Evolutionary conservation across 441 rosid species (phyloP), one percentile per base, ranked within the genome.

Genomic region (Syzygium malaccense): DNA sequence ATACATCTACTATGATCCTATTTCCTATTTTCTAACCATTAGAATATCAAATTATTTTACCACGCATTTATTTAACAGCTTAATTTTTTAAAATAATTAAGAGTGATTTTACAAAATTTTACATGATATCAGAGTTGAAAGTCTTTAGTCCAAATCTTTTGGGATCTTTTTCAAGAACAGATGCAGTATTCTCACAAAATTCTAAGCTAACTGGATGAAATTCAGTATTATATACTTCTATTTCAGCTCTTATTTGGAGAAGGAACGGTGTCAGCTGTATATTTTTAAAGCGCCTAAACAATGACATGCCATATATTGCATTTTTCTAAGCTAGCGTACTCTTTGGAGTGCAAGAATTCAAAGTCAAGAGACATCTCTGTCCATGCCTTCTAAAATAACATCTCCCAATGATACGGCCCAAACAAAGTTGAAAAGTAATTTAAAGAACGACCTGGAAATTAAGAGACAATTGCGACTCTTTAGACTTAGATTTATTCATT

Each of bases 11-110:
- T 66, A 32, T 8, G 45, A 66, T 66, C 25, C 78, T 32, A 32
- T 18, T 32, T 66, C 20, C 13, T 17, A 32, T 33, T 32, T 2
- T 66, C 13, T 32, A 18, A 0, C 25, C 4, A 0, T 33, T 32
- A 66, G 9, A 33, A 32, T 15, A 66, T 66, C 8, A 32, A 66
- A 66, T n/a, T 30, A 30, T 66, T 32, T 30, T 14, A 17, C 0
- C 1, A 66, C 5, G 0, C 0, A 12, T 60, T 3, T 0, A 0
- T 60, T 32, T 60, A 28, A 60, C 2, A 60, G 1, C 14, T 0
- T 32, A 32, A 20, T 66, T 13, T 32, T 8, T 66, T 0, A 8
- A 30, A 66, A 66, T 17, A 5, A 0, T 8, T 8, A 1, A 4
- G 7, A 4, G 23, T 17, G 3, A 3, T 18, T 45, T 66, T 6